A percentile compares a stretch with the other conserved stretches of the same genome.
phyloP scores from a whole-genome alignment of 208 protist genomes.

The Acanthamoeba triangularis region DNA sequence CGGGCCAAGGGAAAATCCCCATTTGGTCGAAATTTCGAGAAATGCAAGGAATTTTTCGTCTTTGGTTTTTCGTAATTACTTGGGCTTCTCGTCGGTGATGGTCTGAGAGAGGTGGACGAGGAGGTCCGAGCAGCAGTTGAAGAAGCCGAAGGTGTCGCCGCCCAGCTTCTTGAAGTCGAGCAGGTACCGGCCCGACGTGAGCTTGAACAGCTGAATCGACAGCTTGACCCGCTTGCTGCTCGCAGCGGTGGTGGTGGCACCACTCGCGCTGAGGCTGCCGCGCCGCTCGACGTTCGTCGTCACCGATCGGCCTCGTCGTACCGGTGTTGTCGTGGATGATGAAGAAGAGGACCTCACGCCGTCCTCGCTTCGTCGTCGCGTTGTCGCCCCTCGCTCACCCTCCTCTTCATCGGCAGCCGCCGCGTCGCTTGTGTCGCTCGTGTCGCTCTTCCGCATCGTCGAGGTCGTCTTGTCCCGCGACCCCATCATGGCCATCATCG shows the following conservation, averaged over 20 bases:
- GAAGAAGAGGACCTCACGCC: neutral
- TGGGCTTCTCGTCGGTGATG: slow-evolving; percentile 11
- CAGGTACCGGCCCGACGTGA: slow-evolving; percentile 53
- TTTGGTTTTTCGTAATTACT: neutral
- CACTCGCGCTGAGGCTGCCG: neutral
- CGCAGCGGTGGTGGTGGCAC: neutral
- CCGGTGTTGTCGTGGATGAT: neutral
- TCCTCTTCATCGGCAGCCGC: neutral
- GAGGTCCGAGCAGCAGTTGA: slow-evolving; percentile 62
- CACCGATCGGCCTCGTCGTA: neutral
- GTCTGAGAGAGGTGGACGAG: slow-evolving; percentile 22
- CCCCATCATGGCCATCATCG: slow-evolving; percentile 49
- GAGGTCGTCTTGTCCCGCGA: neutral
- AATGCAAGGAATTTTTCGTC: too few relatives aligned
- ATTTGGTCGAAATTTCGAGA: too few relatives aligned
- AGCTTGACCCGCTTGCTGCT: slow-evolving; percentile 45
- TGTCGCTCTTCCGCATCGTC: neutral
- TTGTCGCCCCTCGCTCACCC: neutral
- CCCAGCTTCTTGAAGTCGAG: slow-evolving; percentile 71
- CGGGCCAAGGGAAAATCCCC: too few relatives aligned
- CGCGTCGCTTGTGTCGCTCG: neutral
- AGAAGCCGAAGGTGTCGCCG: slow-evolving; percentile 68
- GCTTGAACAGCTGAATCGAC: slow-evolving; percentile 58
- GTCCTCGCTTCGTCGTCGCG: neutral
- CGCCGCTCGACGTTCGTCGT: neutral